Conservation (phyloP, 441 rosid genomes). For the Gossypium trilobum region DNA sequence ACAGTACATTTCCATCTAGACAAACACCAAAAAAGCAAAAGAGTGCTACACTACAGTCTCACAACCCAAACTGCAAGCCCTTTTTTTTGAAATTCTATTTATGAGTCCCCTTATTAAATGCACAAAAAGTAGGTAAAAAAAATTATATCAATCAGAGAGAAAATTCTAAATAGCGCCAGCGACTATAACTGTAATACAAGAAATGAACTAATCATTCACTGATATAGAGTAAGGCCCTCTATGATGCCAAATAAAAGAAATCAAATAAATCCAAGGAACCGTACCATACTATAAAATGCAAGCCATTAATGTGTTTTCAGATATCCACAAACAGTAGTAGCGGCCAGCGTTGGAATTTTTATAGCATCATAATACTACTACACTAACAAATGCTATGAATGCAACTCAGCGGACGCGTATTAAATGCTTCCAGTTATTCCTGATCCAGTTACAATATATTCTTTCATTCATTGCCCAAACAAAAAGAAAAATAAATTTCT, state of each 20-base stretch:
- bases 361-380: not conserved
- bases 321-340: not conserved
- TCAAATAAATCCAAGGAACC: not conserved
- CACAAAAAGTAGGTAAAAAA: not conserved
- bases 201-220: not conserved
- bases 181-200: not conserved
- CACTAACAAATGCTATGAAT: slow-evolving; percentile 1
- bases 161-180: not conserved
- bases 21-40: not conserved
- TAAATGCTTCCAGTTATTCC: not conserved
- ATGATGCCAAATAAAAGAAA: not conserved
- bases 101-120: not conserved
- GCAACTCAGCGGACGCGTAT: not conserved
- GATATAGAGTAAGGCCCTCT: not conserved
- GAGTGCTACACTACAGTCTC: not conserved
- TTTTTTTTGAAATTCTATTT: not conserved
- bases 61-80: slow-evolving; percentile 10
- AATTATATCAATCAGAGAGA: not conserved
- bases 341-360: not conserved
- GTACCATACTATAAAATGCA: not conserved
- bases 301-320: not conserved
- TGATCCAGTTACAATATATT: not conserved
- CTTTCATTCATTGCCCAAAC: slow-evolving; percentile 6
- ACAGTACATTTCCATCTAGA: not conserved
- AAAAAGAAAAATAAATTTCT: not conserved